Base-by-base conservation (phyloP, 345 rosid species). In the Balakata baccata region DNA sequence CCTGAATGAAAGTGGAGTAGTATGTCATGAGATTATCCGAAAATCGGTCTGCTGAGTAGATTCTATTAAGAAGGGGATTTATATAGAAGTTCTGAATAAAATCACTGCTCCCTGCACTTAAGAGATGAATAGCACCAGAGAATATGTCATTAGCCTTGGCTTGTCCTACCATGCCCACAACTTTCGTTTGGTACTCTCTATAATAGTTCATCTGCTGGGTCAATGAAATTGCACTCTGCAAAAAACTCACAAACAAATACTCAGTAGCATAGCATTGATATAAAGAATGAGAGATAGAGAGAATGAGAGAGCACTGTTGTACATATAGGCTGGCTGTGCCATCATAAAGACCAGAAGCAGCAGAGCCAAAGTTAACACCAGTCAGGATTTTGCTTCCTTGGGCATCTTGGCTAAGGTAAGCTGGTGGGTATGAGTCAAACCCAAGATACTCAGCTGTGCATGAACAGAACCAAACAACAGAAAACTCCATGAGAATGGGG, bases 281-380 rank as follows among this genome's bases (percentile, higher is more conserved):
- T 29, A 29, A 29, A 29, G 16, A 16, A 20, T 16, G n/a, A 69
- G 34, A 72, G 23, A 41, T 12, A 39, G 45, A 39, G 41, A 50
- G 41, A 3, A 37, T 22, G n/a, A 37, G 58, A 62, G 70, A 34
- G 11, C 10, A 18, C 45, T 58, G 64, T 71, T 82, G 41, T 83
- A 90, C 96, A 77, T 87, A 93, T 83, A 88, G 77, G 61, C 79
- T 84, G 61, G 97, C 84, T 39, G 98, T 93, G 10, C 85, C 78
- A 74, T 91, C 94, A 38, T 76, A 86, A 20, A 80, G 85, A 61
- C 97, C 98, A 58, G 97, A 94, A 75, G 93, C 89, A 66, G 90
- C 97, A 0, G 97, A 92, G 66, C 97, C 97, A 57, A 94, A 94
- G 88, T 90, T 94, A 69, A 83, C 95, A 60, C 95, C 98, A 1